Evolutionary conservation across 164 flowering plant genomes (phyloP), one percentile per base, ranked within the genome.

Genomic region (Saururus chinensis): DNA sequence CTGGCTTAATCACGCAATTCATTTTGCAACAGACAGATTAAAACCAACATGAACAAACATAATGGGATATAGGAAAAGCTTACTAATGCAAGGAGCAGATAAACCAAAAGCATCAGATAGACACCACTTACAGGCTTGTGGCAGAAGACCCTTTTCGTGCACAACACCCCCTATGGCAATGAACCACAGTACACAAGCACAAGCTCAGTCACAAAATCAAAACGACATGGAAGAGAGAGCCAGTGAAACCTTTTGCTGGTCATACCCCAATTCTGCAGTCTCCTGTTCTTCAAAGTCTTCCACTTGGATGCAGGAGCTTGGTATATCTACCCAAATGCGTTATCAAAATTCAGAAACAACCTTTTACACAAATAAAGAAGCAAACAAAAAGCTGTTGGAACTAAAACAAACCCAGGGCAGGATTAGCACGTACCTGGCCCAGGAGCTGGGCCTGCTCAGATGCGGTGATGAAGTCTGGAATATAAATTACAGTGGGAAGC

Each of bases 261-360:
- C 71, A 52, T 72, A 89, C 97, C 97, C 97, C 97, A 88, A 64
- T 84, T 88, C 73, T 90, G 97, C 10, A 90, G 72, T 74, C 92
- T 85, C 73, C 95, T 77, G 65, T 87, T 85, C 78, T 78, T 90
- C 74, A 90, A 74, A 53, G 87, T 66, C 68, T 84, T 90, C 97
- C 97, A 90, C 78, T 87, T 88, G 51, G 91, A 76, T 21, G 67
- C 56, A 10, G 92, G 88, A n/a, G 84, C 79, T 57, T 71, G 70
- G 63, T 87, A 75, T 66, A 85, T 79, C 97, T 90, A 67, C 19
- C 51, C 60, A 17, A 37, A 57, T 30, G n/a, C n/a, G 23, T 61
- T 20, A n/a, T 11, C 52, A n/a, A 40, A 51, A 35, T 42, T 4
- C 59, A 51, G 57, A 24, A 19, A n/a, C 9, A 59, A 25, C 14